phyloP scores from a whole-genome alignment of 768 basidiomycete species.

The Termitomyces sp. region DNA sequence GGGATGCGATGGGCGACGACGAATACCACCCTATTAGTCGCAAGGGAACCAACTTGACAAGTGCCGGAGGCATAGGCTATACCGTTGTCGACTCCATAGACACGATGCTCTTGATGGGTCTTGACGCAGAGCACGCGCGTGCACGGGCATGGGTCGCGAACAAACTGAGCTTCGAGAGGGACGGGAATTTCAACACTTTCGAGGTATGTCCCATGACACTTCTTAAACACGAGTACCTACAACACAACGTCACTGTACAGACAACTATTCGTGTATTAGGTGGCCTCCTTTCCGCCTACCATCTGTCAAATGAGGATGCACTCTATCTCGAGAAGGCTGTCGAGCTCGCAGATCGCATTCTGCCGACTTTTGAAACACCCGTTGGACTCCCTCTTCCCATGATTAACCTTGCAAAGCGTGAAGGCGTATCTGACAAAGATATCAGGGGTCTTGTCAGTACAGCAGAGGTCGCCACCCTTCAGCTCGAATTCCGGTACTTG shows the following conservation, averaged over 20 bases:
- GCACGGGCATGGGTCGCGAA: conserved; percentile 76
- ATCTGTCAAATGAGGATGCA: conserved; percentile 65
- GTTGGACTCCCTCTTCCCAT: conserved; percentile 79
- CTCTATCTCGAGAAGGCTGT: conserved; percentile 73
- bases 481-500: conserved; percentile 91
- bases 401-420: conserved; percentile 63
- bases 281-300: conserved; percentile 83
- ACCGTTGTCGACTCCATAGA: conserved; percentile 88
- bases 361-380: conserved; percentile 79
- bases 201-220: conserved; percentile 53
- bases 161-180: conserved; percentile 69
- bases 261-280: conserved; percentile 92
- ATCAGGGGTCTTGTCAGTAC: conserved; percentile 66
- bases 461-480: conserved; percentile 85
- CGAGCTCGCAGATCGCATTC: conserved; percentile 83
- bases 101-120: conserved; percentile 82
- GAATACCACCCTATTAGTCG: conserved; percentile 86
- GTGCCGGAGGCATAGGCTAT: conserved; percentile 82
- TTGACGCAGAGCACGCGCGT: conserved; percentile 73
- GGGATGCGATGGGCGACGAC: conserved; percentile 88
- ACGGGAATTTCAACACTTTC: conserved; percentile 83
- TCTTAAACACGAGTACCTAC: neutral
- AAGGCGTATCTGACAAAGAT: conserved; percentile 59
- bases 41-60: conserved; percentile 73
- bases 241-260: conserved; percentile 33